Base-by-base conservation (phyloP, 306 rosid species). In the Bauhinia variegata region DNA sequence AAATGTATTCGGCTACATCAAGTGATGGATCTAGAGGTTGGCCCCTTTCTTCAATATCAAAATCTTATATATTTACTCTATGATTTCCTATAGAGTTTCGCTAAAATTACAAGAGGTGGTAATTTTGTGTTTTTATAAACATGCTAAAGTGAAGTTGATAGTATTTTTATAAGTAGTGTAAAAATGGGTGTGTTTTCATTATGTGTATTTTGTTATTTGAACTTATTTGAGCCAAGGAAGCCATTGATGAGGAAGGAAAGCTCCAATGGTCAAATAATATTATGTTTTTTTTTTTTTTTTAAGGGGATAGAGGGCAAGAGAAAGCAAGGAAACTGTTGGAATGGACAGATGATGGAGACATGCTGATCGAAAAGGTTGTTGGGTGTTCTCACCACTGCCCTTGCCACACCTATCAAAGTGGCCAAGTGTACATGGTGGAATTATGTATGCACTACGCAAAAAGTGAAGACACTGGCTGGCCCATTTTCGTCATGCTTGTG, bases 361-460 rank as follows among this genome's bases (percentile, higher is more conserved):
- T 65, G 52, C 31, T 82, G 89, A 31, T 67, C 85, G 80, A 96
- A 88, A 7, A 83, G 92, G 65, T 28, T 90, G 67, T 63, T 83
- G 82, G 76, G 82, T 33, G 83, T 82, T 23, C 70, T 84, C 47
- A 62, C 3, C 11, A 60, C 88, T 67, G 97, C 92, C 18, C 60
- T 86, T 69, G 89, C 95, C 81, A 60, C 88, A 93, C 17, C 95
- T 90, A 11, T 32, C 89, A 8, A 93, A 82, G 82, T 74, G 99
- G 78, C 97, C 96, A 0, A 75, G 84, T 34, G n/a, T n/a, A n/a
- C n/a, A 93, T 90, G 88, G 86, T 93, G 53, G 99, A 90, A 82
- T 83, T 75, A 92, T 86, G 1, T 93, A 90, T 68, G 85, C 92
- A 6, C 59, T 93, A 23, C 64, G 84, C 59, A 93, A 82, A 82